phyloP scores from a whole-genome alignment of 805 yeast genomes.

The Novakomyces olei region DNA sequence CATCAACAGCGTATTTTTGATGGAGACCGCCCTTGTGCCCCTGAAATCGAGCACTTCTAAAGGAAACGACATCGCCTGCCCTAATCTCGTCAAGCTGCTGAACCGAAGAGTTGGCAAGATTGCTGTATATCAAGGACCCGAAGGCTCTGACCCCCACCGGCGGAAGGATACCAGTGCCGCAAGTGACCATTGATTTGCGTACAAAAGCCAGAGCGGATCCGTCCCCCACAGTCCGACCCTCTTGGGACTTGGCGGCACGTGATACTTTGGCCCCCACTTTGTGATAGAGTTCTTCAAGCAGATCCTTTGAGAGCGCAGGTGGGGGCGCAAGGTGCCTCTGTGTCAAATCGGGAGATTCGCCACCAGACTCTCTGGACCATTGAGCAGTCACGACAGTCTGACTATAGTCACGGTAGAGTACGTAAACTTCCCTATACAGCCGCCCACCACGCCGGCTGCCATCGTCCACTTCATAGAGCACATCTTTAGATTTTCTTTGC shows the following conservation, averaged over 20 bases:
- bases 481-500: conserved; percentile 23
- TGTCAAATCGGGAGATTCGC: conserved; percentile 21
- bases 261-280: conserved; percentile 31
- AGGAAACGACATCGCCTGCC: conserved; percentile 69
- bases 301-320: conserved; percentile 20
- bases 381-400: conserved; percentile 37
- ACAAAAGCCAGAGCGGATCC: conserved; percentile 19
- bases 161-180: conserved; percentile 24
- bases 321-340: conserved; percentile 24
- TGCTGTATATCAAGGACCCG: conserved; percentile 52
- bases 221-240: conserved; percentile 11
- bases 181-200: conserved; percentile 11
- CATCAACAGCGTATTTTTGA: conserved; percentile 32
- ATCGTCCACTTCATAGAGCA: conserved; percentile 46
- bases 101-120: conserved; percentile 27
- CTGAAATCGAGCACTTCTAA: conserved; percentile 52
- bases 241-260: conserved; percentile 20
- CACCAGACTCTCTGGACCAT: conserved; percentile 34
- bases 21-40: conserved; percentile 34
- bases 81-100: conserved; percentile 37
- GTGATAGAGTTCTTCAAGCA: conserved; percentile 27
- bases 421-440: conserved; percentile 40
- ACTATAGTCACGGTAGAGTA: conserved; percentile 51
- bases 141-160: conserved; percentile 45
- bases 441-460: conserved; percentile 34